phyloP scores from a whole-genome alignment of 768 basidiomycete genomes.

The Butyriboletus loyo region DNA sequence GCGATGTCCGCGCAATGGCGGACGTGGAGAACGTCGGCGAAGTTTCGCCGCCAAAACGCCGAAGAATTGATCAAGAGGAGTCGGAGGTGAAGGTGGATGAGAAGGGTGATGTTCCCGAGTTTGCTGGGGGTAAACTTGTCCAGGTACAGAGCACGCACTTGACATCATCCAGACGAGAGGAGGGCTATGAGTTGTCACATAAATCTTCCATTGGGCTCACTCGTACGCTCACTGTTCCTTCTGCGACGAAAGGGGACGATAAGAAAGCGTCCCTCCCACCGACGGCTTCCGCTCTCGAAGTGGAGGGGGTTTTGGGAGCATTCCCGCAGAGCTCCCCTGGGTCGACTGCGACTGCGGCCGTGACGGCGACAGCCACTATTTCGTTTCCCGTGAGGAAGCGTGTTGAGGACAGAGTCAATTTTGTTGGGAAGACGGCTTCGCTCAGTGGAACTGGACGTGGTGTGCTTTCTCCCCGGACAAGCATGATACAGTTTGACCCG shows the following conservation, averaged over 20 bases:
- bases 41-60: conserved; percentile 10
- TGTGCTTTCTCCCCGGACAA: background rate
- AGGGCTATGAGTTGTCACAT: background rate
- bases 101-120: background rate
- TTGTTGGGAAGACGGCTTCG: conserved; percentile 3
- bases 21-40: conserved; percentile 6
- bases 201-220: background rate
- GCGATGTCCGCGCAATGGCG: background rate
- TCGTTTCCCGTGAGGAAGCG: conserved; percentile 22
- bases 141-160: background rate
- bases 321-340: background rate
- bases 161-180: background rate
- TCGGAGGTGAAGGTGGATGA: background rate
- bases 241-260: background rate
- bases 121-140: background rate
- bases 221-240: background rate
- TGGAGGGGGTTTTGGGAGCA: background rate
- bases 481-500: background rate
- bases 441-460: background rate
- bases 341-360: background rate
- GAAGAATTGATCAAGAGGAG: conserved; percentile 9
- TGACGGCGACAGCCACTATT: conserved; percentile 8
- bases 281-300: background rate
- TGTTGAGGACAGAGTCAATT: background rate
- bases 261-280: background rate